A percentile compares a stretch with the other conserved stretches of the same genome.
phyloP scores from a whole-genome alignment of 1,284 basidiomycete genomes.

The Rugosomyces carneus region DNA sequence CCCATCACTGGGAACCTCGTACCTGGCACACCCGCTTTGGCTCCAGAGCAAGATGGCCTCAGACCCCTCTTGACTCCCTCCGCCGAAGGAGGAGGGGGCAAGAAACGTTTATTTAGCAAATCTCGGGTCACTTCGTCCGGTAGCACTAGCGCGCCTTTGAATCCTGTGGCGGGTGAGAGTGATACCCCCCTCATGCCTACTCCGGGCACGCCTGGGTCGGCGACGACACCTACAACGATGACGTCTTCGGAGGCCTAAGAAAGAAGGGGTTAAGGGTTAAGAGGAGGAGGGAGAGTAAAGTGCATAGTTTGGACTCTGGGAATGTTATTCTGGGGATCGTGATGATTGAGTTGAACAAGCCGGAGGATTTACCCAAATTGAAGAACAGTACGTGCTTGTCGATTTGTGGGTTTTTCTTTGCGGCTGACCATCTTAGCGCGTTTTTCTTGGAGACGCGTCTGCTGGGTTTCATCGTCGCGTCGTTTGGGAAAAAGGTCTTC shows the following conservation, averaged over 20 bases:
- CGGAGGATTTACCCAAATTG: slow-evolving; percentile 79
- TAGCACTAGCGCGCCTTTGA: background rate
- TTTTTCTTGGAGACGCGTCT: slow-evolving; percentile 62
- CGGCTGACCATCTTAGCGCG: background rate
- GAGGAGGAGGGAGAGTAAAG: slow-evolving; percentile 5
- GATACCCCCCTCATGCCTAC: too few species aligned
- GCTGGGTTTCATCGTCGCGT: slow-evolving; percentile 95
- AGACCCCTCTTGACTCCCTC: background rate
- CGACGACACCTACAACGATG: background rate
- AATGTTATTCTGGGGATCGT: slow-evolving; percentile 90
- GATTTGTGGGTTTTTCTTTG: background rate
- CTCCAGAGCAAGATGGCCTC: background rate
- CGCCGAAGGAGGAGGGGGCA: slow-evolving; percentile 13
- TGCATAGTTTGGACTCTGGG: slow-evolving; percentile 61
- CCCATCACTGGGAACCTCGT: too few species aligned
- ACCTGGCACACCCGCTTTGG: too few species aligned
- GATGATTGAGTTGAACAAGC: slow-evolving; percentile 70
- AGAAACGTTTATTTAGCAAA: slow-evolving; percentile 5
- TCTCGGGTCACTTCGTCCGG: background rate
- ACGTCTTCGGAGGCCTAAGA: background rate
- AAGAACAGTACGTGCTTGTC: slow-evolving; percentile 74
- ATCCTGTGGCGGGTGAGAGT: slow-evolving; percentile 1
- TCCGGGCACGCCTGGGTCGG: background rate
- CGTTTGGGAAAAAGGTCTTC: slow-evolving; percentile 96
- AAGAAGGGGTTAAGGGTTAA: background rate